A percentile compares a stretch with the other conserved stretches of the same genome.
Conservation (phyloP, 164 flowering plant species). For the Nelumbo lutea region DNA sequence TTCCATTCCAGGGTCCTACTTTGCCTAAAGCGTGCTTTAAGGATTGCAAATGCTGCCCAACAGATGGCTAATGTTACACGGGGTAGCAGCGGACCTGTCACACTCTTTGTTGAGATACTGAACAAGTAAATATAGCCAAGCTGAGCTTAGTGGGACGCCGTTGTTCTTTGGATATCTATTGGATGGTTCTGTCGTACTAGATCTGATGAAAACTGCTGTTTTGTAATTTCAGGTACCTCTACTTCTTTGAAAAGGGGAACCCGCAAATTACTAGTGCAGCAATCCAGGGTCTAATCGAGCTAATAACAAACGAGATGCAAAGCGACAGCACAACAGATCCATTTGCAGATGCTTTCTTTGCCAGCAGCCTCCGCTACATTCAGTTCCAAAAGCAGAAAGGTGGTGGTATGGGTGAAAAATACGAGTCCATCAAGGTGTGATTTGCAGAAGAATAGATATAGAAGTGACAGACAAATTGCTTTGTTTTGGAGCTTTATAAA, state of each 20-base stretch:
- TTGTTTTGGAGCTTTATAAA: too few species aligned
- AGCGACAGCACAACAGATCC: constrained; percentile 62
- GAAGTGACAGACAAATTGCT: not conserved
- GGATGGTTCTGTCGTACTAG: not conserved
- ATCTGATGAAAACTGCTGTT: not conserved
- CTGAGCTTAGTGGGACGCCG: not conserved
- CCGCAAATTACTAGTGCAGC: constrained; percentile 69
- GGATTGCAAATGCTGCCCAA: constrained; percentile 98
- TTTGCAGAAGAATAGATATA: not conserved
- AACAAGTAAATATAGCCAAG: constrained; percentile 59
- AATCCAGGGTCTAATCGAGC: constrained; percentile 70
- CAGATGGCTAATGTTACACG: constrained; percentile 87
- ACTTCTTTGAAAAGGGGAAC: constrained; percentile 91
- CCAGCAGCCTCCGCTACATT: constrained; percentile 77
- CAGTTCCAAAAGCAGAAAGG: constrained; percentile 95
- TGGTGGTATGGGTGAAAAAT: constrained; percentile 82
- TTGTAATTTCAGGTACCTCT: constrained; percentile 65
- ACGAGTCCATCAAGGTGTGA: constrained; percentile 66
- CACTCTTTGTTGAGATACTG: constrained; percentile 84
- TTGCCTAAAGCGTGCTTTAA: constrained; percentile 88
- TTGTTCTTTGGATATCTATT: not conserved
- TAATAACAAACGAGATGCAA: constrained; percentile 81
- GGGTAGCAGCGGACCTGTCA: constrained; percentile 85
- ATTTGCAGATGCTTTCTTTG: constrained; percentile 76
- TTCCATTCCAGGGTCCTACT: constrained; percentile 68